Conservation (phyloP, 345 rosid genomes). For the Lepidium aucheri region DNA sequence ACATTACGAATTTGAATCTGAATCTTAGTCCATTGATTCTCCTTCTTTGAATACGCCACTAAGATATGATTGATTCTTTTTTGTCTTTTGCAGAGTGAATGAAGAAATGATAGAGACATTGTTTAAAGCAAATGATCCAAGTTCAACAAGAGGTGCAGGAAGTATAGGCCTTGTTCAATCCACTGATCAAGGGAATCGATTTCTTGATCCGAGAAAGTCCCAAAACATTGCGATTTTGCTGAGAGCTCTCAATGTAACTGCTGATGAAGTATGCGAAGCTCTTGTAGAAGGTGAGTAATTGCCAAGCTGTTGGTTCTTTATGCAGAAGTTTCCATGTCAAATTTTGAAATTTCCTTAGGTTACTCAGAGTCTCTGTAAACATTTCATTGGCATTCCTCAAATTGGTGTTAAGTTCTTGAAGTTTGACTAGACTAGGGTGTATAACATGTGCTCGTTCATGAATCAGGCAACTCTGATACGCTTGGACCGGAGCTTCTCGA, state of each 20-base stretch:
- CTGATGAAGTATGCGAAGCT: slow-evolving; percentile 91
- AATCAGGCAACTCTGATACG: slow-evolving; percentile 73
- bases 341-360: background rate
- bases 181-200: slow-evolving; percentile 49
- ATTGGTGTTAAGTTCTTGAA: background rate
- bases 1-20: background rate
- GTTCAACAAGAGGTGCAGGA: slow-evolving; percentile 33
- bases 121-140: slow-evolving; percentile 56
- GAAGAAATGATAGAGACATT: slow-evolving; percentile 97
- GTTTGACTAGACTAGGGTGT: background rate
- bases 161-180: slow-evolving; percentile 25
- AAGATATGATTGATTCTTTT: background rate
- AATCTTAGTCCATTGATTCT: background rate
- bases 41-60: background rate
- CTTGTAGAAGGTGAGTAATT: slow-evolving; percentile 62
- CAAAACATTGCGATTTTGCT: slow-evolving; percentile 88
- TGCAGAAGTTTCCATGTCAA: background rate
- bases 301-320: background rate
- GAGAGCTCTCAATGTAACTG: slow-evolving; percentile 86
- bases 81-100: slow-evolving; percentile 53
- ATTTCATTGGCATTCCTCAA: background rate
- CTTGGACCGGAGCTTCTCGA: slow-evolving; percentile 91
- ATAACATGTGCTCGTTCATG: background rate
- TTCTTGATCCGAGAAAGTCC: slow-evolving; percentile 86
- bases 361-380: background rate